A percentile compares a stretch with the other conserved stretches of the same genome.
phyloP scores from a whole-genome alignment of 768 basidiomycete genomes.

The Russula foetens region DNA sequence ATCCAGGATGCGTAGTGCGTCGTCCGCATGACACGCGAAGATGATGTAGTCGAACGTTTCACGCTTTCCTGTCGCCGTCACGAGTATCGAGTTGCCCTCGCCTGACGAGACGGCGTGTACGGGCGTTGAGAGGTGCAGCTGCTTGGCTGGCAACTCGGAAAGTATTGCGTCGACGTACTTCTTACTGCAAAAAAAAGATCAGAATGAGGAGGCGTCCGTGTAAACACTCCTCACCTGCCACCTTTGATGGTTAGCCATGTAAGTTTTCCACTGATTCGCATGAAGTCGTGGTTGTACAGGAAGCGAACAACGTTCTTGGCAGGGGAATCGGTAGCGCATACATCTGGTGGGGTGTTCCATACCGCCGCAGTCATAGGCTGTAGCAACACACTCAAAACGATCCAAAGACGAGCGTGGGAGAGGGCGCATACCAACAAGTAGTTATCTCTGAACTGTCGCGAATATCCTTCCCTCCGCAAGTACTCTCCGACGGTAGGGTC shows the following conservation, averaged over 20 bases:
- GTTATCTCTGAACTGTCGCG: conserved; percentile 58
- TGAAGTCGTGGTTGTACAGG: conserved; percentile 65
- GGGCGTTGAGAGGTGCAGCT: conserved; percentile 53
- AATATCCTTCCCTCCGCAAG: conserved; percentile 54
- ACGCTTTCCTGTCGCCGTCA: conserved; percentile 37
- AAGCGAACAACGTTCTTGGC: conserved; percentile 62
- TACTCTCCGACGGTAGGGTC: conserved; percentile 46
- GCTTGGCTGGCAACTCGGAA: conserved; percentile 40
- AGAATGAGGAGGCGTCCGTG: conserved; percentile 28
- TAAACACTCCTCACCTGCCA: conserved; percentile 42
- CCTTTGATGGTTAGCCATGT: conserved; percentile 66
- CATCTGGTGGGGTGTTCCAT: conserved; percentile 70
- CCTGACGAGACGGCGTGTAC: conserved; percentile 33
- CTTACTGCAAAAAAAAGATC: conserved; percentile 22
- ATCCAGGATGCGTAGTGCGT: conserved; percentile 42
- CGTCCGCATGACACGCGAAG: conserved; percentile 65
- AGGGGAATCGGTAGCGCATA: conserved; percentile 62
- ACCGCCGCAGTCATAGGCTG: conserved; percentile 74
- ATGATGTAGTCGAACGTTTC: conserved; percentile 62
- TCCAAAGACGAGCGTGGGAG: no score
- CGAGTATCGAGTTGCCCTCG: conserved; percentile 32
- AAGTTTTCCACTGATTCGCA: conserved; percentile 63
- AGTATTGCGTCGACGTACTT: conserved; percentile 59
- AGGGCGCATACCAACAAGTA: conserved; percentile 53
- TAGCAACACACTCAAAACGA: background rate